These are phyloP conservation scores for Boletus vermiculosoides DNA, from an alignment of 768 basidiomycete genomes.

Conservation along the genomic window DNA sequence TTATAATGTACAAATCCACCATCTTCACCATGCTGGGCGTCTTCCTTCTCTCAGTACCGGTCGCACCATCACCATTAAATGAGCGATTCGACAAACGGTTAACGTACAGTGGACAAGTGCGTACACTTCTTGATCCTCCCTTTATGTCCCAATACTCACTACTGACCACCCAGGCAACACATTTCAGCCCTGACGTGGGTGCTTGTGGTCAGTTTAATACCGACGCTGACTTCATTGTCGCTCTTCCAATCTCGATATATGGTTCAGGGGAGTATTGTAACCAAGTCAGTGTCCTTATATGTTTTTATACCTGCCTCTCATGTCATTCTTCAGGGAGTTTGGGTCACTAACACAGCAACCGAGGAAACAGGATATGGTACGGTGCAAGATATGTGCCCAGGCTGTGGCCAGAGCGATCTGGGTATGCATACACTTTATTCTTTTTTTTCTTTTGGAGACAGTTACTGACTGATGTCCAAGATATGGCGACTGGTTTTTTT, in stretches of 20 bases:
- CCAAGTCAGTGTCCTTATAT: slow-evolving; percentile 42
- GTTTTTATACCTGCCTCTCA: slow-evolving; percentile 2
- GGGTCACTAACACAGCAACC: slow-evolving; percentile 54
- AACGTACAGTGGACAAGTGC: slow-evolving; percentile 49
- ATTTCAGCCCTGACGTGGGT: slow-evolving; percentile 54
- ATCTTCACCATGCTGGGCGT: slow-evolving; percentile 40
- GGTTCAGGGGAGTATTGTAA: slow-evolving; percentile 55
- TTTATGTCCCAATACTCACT: not conserved
- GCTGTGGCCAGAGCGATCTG: slow-evolving; percentile 49
- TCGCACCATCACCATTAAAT: slow-evolving; percentile 31
- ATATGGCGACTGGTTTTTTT: slow-evolving; percentile 64
- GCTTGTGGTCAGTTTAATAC: slow-evolving; percentile 59
- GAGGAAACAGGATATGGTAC: slow-evolving; percentile 47
- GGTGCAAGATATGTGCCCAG: slow-evolving; percentile 56
- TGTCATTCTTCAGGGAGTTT: slow-evolving; percentile 44
- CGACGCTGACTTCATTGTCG: slow-evolving; percentile 53
- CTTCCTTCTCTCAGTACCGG: slow-evolving; percentile 40
- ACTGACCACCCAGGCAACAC: slow-evolving; percentile 51
- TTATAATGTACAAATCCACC: slow-evolving; percentile 17
- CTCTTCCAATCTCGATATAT: slow-evolving; percentile 54
- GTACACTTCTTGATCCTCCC: slow-evolving; percentile 14
- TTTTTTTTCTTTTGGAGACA: not conserved
- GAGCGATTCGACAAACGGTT: slow-evolving; percentile 44
- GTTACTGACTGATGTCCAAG: slow-evolving; percentile 34
- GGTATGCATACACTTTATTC: slow-evolving; percentile 41